Evolutionary conservation across 208 protist genomes (phyloP).

Genomic region (Leptomonas pyrrhocoris): DNA sequence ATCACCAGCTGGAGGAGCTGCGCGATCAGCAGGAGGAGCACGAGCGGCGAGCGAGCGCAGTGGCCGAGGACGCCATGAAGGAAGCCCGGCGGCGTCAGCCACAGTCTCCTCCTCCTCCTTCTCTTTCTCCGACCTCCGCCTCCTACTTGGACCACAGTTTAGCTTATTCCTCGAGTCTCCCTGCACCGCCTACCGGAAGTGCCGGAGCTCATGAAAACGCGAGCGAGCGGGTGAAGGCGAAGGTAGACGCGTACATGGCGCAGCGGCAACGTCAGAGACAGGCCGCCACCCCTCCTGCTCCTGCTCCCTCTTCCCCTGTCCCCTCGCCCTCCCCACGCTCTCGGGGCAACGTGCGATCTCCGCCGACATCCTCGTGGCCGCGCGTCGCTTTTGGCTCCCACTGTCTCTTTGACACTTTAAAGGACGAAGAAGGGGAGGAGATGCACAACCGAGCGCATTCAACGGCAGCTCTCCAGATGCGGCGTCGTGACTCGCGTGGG

Average conservation of each 20-base stretch:
- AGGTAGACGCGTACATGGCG: constrained; percentile 14
- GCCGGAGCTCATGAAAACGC: neutral
- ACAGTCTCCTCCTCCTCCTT: neutral
- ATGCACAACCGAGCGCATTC: neutral
- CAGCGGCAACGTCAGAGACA: constrained; percentile 3
- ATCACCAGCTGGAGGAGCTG: constrained; percentile 37
- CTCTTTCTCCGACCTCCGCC: neutral
- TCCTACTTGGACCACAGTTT: constrained; percentile 1
- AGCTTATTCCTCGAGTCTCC: neutral
- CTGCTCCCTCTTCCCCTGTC: neutral
- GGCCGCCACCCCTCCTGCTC: neutral
- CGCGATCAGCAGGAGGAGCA: constrained; percentile 9
- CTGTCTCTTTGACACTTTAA: constrained; percentile 11
- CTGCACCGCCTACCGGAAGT: neutral
- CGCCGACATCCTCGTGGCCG: neutral
- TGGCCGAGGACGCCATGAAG: constrained; percentile 10
- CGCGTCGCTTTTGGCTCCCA: constrained; percentile 10
- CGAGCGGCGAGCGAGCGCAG: constrained; percentile 1
- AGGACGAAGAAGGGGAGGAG: neutral
- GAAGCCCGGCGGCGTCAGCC: constrained; percentile 1
- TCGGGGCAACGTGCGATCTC: neutral
- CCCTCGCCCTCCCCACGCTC: neutral
- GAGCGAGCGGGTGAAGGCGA: constrained; percentile 12
- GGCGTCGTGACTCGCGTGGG: neutral
- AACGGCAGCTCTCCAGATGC: neutral